Conservation (phyloP, 78 protist species). For the Planoprotostelium fungivorum region DNA sequence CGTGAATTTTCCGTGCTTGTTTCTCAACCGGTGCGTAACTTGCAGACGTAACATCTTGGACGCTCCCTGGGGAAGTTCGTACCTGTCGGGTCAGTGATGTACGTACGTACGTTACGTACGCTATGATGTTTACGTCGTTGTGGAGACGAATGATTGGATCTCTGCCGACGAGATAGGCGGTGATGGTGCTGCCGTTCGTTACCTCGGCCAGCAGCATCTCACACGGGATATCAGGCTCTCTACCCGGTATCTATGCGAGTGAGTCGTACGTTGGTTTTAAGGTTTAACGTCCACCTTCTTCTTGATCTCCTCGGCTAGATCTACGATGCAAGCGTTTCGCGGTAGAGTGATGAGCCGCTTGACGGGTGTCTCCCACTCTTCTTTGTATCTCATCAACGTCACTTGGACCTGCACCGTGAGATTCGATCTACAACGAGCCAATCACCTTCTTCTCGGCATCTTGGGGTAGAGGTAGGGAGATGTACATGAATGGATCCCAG, state of each 20-base stretch:
- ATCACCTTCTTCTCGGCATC: background rate
- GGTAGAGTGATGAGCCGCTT: background rate
- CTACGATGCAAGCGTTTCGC: background rate
- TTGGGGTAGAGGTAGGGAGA: slow-evolving; percentile 74
- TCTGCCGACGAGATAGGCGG: background rate
- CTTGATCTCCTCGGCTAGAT: background rate
- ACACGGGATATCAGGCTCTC: background rate
- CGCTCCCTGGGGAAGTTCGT: background rate
- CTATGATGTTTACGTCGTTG: background rate
- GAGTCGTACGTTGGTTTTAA: too few species aligned
- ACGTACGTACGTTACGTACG: background rate
- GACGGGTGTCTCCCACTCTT: background rate
- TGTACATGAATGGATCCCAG: slow-evolving; percentile 82
- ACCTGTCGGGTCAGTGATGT: background rate
- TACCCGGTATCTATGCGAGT: too few species aligned
- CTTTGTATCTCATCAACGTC: background rate
- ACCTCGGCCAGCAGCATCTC: background rate
- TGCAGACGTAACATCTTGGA: background rate
- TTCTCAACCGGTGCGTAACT: background rate
- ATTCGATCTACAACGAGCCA: background rate
- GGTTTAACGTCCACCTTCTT: background rate
- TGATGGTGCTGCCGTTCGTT: background rate
- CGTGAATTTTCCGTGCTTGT: background rate
- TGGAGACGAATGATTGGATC: background rate
- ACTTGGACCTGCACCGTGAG: background rate